Conservation (phyloP, 306 rosid genomes). For the Heteromeles arbutifolia region DNA sequence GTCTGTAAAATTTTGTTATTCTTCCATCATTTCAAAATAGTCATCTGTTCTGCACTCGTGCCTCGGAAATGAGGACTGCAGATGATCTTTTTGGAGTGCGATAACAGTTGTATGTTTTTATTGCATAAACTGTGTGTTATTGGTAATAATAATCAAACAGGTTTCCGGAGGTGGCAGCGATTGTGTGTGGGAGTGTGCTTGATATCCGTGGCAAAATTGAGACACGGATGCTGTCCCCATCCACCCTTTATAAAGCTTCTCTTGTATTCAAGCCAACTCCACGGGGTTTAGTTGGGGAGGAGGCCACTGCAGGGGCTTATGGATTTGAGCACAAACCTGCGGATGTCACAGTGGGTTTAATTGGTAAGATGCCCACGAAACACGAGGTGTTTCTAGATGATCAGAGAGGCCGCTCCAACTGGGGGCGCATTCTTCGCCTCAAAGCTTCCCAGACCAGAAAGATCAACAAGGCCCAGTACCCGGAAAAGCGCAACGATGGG, state of each 20-base stretch:
- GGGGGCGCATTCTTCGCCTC: too few relatives aligned
- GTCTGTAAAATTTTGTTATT: conserved; percentile 12
- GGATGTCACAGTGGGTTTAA: conserved; percentile 39
- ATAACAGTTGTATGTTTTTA: not conserved
- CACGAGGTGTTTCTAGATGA: conserved; percentile 34
- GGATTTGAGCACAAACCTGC: conserved; percentile 47
- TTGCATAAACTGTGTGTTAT: not conserved
- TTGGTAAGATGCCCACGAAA: conserved; percentile 14
- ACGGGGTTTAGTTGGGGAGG: too few relatives aligned
- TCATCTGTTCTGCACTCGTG: too few relatives aligned
- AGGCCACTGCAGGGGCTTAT: not conserved
- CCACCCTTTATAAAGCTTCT: conserved; percentile 46
- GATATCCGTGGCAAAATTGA: conserved; percentile 55
- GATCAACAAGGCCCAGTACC: not conserved
- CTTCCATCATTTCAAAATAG: not conserved
- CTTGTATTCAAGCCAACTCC: conserved; percentile 45
- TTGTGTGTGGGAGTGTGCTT: conserved; percentile 40
- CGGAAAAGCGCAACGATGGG: conserved; percentile 45
- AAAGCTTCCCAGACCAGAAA: not conserved
- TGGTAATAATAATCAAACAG: conserved; percentile 10
- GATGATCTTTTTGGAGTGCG: too few relatives aligned
- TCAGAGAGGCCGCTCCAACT: not conserved
- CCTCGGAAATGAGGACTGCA: too few relatives aligned
- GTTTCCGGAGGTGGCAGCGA: conserved; percentile 64
- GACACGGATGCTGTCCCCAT: conserved; percentile 35